Evolutionary conservation across 148 eudicot genomes (phyloP).

Genomic region (Rhododendron henanense): DNA sequence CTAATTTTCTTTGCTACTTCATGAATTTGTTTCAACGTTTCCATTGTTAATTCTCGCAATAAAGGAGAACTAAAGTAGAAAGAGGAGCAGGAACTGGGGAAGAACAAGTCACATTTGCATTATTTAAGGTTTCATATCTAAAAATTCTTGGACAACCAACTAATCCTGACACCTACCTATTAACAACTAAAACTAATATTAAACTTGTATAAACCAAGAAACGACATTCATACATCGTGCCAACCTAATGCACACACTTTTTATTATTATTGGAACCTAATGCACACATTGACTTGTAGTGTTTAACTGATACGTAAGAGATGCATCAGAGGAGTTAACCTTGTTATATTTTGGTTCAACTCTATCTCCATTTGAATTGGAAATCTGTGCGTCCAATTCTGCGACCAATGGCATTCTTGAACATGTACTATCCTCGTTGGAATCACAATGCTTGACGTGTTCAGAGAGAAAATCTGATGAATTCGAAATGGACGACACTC

Average conservation of each 20-base stretch:
- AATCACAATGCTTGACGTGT: not conserved
- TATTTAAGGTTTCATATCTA: not conserved
- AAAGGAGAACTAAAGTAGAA: not conserved
- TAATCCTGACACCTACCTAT: not conserved
- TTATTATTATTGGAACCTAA: not conserved
- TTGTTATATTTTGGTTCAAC: not conserved
- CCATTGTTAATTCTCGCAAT: not conserved
- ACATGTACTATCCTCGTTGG: not conserved
- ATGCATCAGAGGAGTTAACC: constrained; percentile 7
- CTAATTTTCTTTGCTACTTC: not conserved
- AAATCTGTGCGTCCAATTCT: not conserved
- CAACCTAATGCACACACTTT: not conserved
- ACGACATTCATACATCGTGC: not conserved
- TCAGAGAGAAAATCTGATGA: not conserved
- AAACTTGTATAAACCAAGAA: not conserved
- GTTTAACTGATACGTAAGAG: not conserved
- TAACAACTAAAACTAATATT: not conserved
- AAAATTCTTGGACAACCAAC: not conserved
- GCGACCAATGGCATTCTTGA: not conserved
- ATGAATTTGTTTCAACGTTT: not conserved
- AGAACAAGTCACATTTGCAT: not conserved
- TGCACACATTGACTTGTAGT: not conserved
- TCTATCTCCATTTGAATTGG: not conserved
- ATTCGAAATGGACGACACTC: not conserved
- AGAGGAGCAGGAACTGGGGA: not conserved